Base-by-base conservation (phyloP, 2,329 filamentous ascomycete genomes). In the Fusarium xylarioides region DNA sequence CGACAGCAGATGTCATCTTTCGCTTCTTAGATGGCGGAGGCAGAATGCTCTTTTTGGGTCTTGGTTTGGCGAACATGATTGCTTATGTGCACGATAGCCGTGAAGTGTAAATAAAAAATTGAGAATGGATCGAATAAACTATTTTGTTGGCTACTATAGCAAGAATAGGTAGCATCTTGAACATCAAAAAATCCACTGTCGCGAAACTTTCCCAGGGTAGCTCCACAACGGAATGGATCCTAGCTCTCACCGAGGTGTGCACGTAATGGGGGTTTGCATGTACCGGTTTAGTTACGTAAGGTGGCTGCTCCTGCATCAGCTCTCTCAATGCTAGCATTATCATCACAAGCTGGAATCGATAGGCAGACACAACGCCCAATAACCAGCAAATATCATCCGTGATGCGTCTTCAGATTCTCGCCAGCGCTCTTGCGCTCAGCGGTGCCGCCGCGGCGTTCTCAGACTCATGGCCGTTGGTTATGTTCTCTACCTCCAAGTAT, bases 401-500 rank as follows among this genome's bases (percentile, higher is more conserved):
- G 71, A 91, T 91, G 90, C 89, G 86, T 85, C 79, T 87, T 78
- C 87, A 86, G 62, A 80, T 83, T 79, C 78, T 87, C 78, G 82
- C 85, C 68, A 81, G 86, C 75, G 79, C 88, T 56, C 82, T 89
- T 79, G 87, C 87, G 74, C 82, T 89, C 77, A 86, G 89, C 74
- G 86, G 88, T 68, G 86, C 87, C 30, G 90, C 87, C 49, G 85
- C 90, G 70, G 95, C 94, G 32, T 96, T 97, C 81, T 91, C 90
- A 71, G 92, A 97, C 82, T 94, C 95, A 5, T 95, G 94, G 61
- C 95, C 96, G 23, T 96, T 97, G 82, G 89, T 97, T 80, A 85
- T 98, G 74, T 92, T 97, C 81, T 98, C 95, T 37, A 95, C 92
- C 50, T 89, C 92, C 71, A 86, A 91, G 95, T 97, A 91, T 78